Evolutionary conservation across 345 rosid species (phyloP), one percentile per base, ranked within the genome.

Genomic region (Citropsis articulata): DNA sequence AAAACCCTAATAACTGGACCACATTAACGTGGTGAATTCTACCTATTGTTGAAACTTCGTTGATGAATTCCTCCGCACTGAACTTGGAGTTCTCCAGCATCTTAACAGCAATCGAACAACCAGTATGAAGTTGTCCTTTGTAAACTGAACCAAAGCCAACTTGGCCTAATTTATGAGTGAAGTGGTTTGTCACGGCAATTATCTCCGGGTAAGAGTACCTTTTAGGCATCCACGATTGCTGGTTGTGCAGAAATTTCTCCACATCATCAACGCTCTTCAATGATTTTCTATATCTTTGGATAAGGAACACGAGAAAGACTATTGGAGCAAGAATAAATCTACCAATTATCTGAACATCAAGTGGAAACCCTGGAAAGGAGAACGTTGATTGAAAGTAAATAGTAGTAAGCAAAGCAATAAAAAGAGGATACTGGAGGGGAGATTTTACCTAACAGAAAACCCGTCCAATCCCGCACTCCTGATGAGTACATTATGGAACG

Each of bases 1-100:
- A 71, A 18, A 66, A 77, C 21, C 74, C 81, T 7, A 78, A 16
- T 7, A 78, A 22, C 2, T 36, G 64, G 10, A 78, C 65, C 0
- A 71, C 65, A n/a, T 71, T 78, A 25, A 55, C 42, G 53, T 71
- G 76, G 57, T 78, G 71, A 42, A 78, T 63, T 50, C 81, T 63
- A 42, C 53, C 63, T 0, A 50, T 71, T 22, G 71, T 78, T 0
- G 81, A 63, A 61, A 78, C 62, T 70, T 78, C 71, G 0, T 78
- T 78, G 25, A 78, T 78, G 55, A 78, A 78, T 19, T 78, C 81
- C 45, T 62, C 62, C 1, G 9, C 71, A 16, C 45, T 72, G 22
- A 63, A 63, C n/a, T 78, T 78, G 27, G 76, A 71, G 42, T 72
- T 72, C 13, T 45, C 10, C 4, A 78, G 55, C 14, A 78, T 4